Percentiles rank a stretch among this genome's conserved stretches.
Conservation (phyloP, 2,329 filamentous ascomycete genomes). For the Aureobasidium zeae region DNA sequence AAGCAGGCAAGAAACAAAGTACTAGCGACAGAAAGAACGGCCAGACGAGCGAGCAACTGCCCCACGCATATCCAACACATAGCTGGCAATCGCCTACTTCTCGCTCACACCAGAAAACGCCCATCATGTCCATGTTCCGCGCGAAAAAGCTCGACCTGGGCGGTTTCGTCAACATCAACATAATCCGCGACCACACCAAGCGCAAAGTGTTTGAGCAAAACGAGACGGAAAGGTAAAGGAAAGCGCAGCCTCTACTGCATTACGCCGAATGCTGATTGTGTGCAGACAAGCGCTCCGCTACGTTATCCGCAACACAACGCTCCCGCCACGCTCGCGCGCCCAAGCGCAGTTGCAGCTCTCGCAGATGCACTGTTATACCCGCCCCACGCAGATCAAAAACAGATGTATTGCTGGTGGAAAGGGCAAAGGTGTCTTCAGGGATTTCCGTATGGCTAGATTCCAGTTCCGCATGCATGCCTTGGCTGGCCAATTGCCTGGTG, state of each 20-base stretch:
- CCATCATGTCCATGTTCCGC: slow-evolving; percentile 57
- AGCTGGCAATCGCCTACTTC: background rate
- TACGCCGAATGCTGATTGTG: too few relatives aligned
- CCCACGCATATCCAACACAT: too few relatives aligned
- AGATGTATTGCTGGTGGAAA: slow-evolving; percentile 88
- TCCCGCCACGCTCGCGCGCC: slow-evolving; percentile 71
- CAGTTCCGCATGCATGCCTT: slow-evolving; percentile 88
- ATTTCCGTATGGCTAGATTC: slow-evolving; percentile 87
- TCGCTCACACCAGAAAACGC: background rate
- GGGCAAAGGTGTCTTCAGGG: slow-evolving; percentile 78
- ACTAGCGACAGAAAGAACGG: too few relatives aligned
- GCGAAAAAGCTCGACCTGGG: slow-evolving; percentile 83
- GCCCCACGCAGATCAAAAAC: slow-evolving; percentile 88
- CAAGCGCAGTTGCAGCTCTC: slow-evolving; percentile 88
- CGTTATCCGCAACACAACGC: slow-evolving; percentile 83
- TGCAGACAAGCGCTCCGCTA: slow-evolving; percentile 78
- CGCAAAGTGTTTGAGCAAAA: slow-evolving; percentile 80
- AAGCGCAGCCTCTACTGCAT: too few relatives aligned
- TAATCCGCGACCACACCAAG: slow-evolving; percentile 93
- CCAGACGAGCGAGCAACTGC: too few relatives aligned
- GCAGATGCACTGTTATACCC: slow-evolving; percentile 93
- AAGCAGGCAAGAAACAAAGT: background rate
- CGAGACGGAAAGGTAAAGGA: slow-evolving; percentile 82
- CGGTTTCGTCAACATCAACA: slow-evolving; percentile 75
- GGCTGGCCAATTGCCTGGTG: slow-evolving; percentile 75